Conservation (phyloP, 176 grass and related monocot genomes). For the Typha latifolia region DNA sequence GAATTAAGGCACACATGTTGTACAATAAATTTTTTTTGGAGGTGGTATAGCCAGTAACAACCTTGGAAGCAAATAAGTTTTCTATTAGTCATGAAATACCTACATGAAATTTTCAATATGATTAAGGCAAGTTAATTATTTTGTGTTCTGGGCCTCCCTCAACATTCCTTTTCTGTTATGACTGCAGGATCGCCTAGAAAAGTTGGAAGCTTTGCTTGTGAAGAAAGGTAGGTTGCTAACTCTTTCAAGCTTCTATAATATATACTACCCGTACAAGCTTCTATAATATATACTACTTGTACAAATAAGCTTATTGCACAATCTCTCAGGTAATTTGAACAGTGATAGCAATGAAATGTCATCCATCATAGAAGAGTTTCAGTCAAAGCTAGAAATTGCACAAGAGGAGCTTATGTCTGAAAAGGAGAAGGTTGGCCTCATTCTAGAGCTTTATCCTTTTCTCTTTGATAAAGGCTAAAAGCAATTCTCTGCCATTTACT, state of each 20-base stretch:
- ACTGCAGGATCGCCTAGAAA: conserved; percentile 18
- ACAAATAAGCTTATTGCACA: background rate
- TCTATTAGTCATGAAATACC: background rate
- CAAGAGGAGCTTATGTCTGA: conserved; percentile 11
- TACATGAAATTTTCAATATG: background rate
- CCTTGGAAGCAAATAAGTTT: background rate
- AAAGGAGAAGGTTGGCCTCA: conserved; percentile 4
- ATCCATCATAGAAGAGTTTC: background rate
- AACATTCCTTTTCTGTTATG: background rate
- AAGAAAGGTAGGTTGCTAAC: conserved; percentile 8
- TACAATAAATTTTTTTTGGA: too few relatives aligned
- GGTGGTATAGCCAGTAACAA: too few relatives aligned
- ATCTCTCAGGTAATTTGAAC: conserved; percentile 4
- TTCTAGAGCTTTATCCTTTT: background rate
- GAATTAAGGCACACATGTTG: too few relatives aligned
- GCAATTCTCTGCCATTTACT: background rate
- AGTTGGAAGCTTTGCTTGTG: conserved; percentile 14
- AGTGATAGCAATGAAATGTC: conserved; percentile 8
- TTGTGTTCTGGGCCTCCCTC: background rate
- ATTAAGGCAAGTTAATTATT: background rate
- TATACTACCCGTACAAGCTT: too few relatives aligned
- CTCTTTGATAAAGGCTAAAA: background rate
- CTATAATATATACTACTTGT: background rate
- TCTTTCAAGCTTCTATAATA: background rate
- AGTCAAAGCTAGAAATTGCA: conserved; percentile 16